Evolutionary conservation across 441 rosid species (phyloP).

Genomic region (Erodium trifolium): DNA sequence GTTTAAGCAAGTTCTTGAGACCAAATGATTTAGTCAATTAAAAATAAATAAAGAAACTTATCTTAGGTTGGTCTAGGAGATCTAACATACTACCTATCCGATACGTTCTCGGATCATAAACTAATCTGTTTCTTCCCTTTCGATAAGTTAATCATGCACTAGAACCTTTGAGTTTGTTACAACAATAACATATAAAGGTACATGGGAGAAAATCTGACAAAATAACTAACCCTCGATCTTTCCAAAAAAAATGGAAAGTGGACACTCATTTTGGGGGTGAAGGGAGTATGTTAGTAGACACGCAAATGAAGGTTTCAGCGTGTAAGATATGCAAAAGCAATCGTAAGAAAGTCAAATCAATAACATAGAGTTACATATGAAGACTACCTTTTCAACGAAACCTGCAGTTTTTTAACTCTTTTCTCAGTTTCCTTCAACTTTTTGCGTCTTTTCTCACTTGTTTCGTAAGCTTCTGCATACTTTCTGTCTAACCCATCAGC

Average conservation of each 20-base stretch:
- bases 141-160: background rate
- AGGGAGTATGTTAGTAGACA: slow-evolving; percentile 2
- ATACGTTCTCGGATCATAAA: background rate
- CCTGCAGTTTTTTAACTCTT: slow-evolving; percentile 69
- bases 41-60: background rate
- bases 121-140: background rate
- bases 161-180: background rate
- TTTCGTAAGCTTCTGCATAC: slow-evolving; percentile 49
- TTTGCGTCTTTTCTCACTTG: slow-evolving; percentile 58
- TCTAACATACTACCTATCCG: background rate
- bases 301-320: background rate
- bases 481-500: slow-evolving; percentile 63
- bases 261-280: background rate
- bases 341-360: slow-evolving; percentile 5
- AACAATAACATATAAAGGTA: background rate
- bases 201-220: background rate
- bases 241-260: background rate
- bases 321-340: background rate
- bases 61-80: slow-evolving; percentile 4
- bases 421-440: slow-evolving; percentile 72
- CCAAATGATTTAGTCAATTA: no score
- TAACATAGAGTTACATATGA: slow-evolving; percentile 15
- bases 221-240: background rate
- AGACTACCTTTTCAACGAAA: slow-evolving; percentile 76
- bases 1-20: no score